A percentile compares a stretch with the other conserved stretches of the same genome.
Conservation (phyloP, 768 basidiomycete genomes). For the Pleurotus djamor region DNA sequence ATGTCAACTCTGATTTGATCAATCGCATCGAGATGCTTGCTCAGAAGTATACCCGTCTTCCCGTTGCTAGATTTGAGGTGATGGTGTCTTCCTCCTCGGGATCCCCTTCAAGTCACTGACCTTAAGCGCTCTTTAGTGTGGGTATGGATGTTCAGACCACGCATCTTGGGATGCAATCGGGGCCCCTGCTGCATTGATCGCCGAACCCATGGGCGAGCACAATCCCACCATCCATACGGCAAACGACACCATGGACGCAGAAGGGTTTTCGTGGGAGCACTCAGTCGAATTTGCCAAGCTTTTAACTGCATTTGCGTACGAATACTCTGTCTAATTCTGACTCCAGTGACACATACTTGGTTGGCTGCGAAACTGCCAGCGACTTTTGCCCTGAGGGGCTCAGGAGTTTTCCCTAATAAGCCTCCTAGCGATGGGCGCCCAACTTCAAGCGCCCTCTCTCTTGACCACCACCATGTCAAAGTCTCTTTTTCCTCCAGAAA, state of each 20-base stretch:
- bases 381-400: too few relatives aligned
- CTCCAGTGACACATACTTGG: too few relatives aligned
- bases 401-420: too few relatives aligned
- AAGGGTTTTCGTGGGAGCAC: constrained; percentile 46
- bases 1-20: constrained; percentile 36
- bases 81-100: neutral
- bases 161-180: constrained; percentile 42
- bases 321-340: constrained; percentile 28
- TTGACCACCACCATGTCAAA: too few relatives aligned
- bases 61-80: constrained; percentile 35
- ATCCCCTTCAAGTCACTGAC: neutral
- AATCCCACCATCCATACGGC: constrained; percentile 41
- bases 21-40: constrained; percentile 40
- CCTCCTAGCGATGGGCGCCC: too few relatives aligned
- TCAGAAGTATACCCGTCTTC: constrained; percentile 29
- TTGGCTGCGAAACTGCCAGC: too few relatives aligned
- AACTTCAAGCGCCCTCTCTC: too few relatives aligned
- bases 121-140: constrained; percentile 20
- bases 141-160: constrained; percentile 44
- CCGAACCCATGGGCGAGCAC: constrained; percentile 37
- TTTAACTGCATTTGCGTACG: constrained; percentile 54
- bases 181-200: constrained; percentile 37
- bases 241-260: constrained; percentile 43
- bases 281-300: constrained; percentile 63
- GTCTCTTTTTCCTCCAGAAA: too few relatives aligned